These are phyloP conservation scores for Rutidosis leptorrhynchoides DNA, from an alignment of 129 eudicot genomes.

Conservation along the genomic window DNA sequence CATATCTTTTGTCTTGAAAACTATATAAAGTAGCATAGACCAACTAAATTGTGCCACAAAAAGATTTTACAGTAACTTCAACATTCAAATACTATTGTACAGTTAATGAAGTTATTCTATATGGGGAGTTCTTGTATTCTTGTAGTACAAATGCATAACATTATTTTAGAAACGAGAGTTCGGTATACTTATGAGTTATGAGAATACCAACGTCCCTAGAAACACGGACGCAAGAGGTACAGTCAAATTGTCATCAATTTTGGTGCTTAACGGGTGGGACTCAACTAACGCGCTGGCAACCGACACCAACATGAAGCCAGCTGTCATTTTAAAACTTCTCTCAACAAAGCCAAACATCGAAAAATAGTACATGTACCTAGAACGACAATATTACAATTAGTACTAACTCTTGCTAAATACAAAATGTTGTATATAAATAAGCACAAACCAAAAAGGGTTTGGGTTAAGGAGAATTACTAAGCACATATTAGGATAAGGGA, in stretches of 20 bases:
- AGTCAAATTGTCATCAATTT: slow-evolving; percentile 76
- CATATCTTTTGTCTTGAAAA: too few species aligned
- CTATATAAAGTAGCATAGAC: too few species aligned
- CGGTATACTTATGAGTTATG: slow-evolving; percentile 8
- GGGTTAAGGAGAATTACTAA: not conserved
- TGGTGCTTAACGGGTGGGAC: slow-evolving; percentile 80
- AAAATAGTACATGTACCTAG: slow-evolving; percentile 79
- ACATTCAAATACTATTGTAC: not conserved
- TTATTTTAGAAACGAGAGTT: not conserved
- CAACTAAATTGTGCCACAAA: too few species aligned
- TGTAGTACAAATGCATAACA: too few species aligned
- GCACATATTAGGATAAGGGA: not conserved
- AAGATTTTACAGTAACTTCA: not conserved
- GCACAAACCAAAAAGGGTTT: not conserved
- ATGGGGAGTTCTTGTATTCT: too few species aligned
- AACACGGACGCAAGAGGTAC: slow-evolving; percentile 68
- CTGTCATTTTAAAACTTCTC: slow-evolving; percentile 48
- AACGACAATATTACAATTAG: too few species aligned
- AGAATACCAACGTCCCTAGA: slow-evolving; percentile 56
- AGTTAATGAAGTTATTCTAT: not conserved
- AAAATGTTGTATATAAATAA: too few species aligned
- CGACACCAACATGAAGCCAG: slow-evolving; percentile 58
- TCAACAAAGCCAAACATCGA: slow-evolving; percentile 65
- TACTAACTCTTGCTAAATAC: too few species aligned
- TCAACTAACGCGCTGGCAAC: slow-evolving; percentile 67